A percentile compares a stretch with the other conserved stretches of the same genome.
Evolutionary conservation across 2,329 filamentous ascomycete genomes (phyloP).

Genomic region (Mycosphaerella arachidis): DNA sequence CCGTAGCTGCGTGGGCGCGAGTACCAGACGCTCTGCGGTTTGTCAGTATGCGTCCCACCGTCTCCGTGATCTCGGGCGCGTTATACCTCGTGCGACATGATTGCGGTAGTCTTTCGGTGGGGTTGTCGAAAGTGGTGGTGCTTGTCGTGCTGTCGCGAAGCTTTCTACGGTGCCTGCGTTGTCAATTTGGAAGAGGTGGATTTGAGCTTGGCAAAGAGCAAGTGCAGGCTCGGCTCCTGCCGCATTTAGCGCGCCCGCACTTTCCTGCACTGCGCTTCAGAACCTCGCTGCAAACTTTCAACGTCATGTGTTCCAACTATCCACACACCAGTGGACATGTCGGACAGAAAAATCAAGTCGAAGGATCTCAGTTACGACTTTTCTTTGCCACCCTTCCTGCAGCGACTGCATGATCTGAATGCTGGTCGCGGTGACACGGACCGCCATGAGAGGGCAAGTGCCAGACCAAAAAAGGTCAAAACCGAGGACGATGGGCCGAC

Average conservation of each 20-base stretch:
- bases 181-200: not conserved
- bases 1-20: slow-evolving; percentile 95
- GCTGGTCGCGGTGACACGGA: slow-evolving; percentile 44
- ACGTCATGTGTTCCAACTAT: not conserved
- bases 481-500: slow-evolving; percentile 74
- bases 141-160: slow-evolving; percentile 1
- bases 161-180: not conserved
- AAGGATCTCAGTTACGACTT: slow-evolving; percentile 64
- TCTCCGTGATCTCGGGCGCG: not conserved
- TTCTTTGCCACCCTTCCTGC: slow-evolving; percentile 47
- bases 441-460: slow-evolving; percentile 42
- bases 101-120: slow-evolving; percentile 41
- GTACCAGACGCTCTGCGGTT: slow-evolving; percentile 69
- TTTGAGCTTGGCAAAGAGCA: not conserved
- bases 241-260: not conserved
- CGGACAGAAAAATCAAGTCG: slow-evolving; percentile 46
- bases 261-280: not conserved
- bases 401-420: slow-evolving; percentile 49
- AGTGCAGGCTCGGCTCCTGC: not conserved
- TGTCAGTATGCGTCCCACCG: slow-evolving; percentile 4
- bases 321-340: slow-evolving; percentile 13
- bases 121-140: slow-evolving; percentile 7
- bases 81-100: slow-evolving; percentile 69
- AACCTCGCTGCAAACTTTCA: not conserved
- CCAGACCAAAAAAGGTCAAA: slow-evolving; percentile 45